These are phyloP conservation scores for Acer saccharum DNA, from an alignment of 345 rosid species.

Conservation along the genomic window DNA sequence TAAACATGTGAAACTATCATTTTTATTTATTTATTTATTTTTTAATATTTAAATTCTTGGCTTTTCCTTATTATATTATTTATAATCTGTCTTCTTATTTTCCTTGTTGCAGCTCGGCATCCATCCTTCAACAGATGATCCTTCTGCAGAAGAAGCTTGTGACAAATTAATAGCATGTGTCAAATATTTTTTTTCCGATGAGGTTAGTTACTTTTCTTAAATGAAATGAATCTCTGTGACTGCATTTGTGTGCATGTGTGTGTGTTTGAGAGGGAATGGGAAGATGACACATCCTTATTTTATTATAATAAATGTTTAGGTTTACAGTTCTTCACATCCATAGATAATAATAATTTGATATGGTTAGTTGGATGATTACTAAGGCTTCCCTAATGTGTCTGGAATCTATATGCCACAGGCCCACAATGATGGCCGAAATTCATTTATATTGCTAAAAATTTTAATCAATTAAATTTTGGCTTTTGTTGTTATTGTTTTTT, in stretches of 20 bases:
- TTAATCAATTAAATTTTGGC: not conserved
- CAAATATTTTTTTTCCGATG: constrained; percentile 57
- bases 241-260: not conserved
- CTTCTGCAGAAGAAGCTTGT: constrained; percentile 65
- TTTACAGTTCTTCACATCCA: not conserved
- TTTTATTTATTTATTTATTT: not conserved
- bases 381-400: not conserved
- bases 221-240: not conserved
- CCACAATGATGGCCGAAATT: not conserved
- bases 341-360: not conserved
- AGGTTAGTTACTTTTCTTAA: constrained; percentile 54
- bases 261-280: not conserved
- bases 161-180: constrained; percentile 56
- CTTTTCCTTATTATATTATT: not conserved
- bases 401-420: not conserved
- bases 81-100: not conserved
- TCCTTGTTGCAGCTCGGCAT: constrained; percentile 69
- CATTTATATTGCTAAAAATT: not conserved
- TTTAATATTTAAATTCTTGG: not conserved
- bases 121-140: constrained; percentile 39
- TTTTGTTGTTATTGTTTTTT: no score
- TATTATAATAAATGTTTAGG: not conserved
- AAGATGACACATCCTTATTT: not conserved
- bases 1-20: not conserved
- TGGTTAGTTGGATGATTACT: not conserved